A percentile compares a stretch with the other conserved stretches of the same genome.
Conservation (phyloP, 805 yeast species). For the Hanseniaspora guilliermondii region DNA sequence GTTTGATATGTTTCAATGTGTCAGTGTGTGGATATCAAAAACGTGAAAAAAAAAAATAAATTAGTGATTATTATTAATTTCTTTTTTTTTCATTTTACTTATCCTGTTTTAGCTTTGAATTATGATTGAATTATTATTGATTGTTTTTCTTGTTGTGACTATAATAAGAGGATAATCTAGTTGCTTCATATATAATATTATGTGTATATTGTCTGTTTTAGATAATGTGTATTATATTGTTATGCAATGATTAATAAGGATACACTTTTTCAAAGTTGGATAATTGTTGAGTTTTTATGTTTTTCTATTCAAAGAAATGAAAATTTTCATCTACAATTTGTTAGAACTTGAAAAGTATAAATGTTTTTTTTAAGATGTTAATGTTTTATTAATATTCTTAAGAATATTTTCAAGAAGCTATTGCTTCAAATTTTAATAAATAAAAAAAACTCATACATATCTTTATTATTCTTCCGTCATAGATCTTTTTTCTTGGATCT, state of each 20-base stretch:
- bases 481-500: slow-evolving; percentile 12
- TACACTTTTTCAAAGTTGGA: no score
- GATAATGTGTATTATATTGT: slow-evolving; percentile 7
- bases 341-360: no score
- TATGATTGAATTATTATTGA: no score
- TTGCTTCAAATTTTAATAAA: not conserved
- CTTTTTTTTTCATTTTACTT: not conserved
- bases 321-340: no score
- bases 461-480: not conserved
- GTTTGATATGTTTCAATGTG: slow-evolving; percentile 22
- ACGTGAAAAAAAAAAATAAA: slow-evolving; percentile 14
- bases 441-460: slow-evolving; percentile 14
- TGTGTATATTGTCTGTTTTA: not conserved
- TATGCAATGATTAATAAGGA: not conserved
- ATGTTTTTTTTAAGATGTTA: no score
- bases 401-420: not conserved
- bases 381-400: not conserved
- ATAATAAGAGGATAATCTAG: no score
- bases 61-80: slow-evolving; percentile 2
- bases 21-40: slow-evolving; percentile 26
- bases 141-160: no score
- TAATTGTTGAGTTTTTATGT: slow-evolving; percentile 5
- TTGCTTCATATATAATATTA: no score
- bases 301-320: no score
- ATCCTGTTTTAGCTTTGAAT: no score